Percentiles rank a stretch among this genome's conserved stretches.
Conservation (phyloP, 305 asterid genomes). For the Fraxinus nigra region DNA sequence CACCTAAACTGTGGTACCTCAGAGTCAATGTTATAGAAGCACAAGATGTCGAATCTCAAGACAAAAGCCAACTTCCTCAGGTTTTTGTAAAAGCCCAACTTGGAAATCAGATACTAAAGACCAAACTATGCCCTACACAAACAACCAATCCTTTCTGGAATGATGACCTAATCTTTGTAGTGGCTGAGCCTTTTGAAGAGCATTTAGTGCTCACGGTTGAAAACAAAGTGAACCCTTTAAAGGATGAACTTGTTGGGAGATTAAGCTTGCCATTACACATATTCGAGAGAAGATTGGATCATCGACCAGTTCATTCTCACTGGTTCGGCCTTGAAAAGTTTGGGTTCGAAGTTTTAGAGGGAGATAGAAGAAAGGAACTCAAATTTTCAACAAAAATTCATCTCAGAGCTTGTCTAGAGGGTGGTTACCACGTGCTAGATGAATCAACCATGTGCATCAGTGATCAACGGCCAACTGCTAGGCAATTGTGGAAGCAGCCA, state of each 20-base stretch:
- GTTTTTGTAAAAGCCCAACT: conserved; percentile 42
- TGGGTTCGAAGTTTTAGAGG: conserved; percentile 36
- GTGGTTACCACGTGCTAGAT: conserved; percentile 68
- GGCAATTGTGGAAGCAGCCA: conserved; percentile 55
- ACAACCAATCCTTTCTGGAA: conserved; percentile 60
- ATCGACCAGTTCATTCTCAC: conserved; percentile 42
- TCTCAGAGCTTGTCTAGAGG: conserved; percentile 54
- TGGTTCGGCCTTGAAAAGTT: conserved; percentile 55
- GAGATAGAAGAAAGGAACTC: conserved; percentile 37
- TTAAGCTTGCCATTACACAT: conserved; percentile 34
- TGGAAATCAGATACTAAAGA: conserved; percentile 39
- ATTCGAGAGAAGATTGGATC: conserved; percentile 50
- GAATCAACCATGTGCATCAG: conserved; percentile 57
- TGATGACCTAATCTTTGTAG: conserved; percentile 60
- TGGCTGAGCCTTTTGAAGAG: conserved; percentile 76
- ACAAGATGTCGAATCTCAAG: conserved; percentile 39
- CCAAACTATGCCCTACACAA: conserved; percentile 32
- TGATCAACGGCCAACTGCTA: conserved; percentile 60
- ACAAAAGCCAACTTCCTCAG: conserved; percentile 35
- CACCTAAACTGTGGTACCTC: conserved; percentile 58
- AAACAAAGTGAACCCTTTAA: conserved; percentile 31
- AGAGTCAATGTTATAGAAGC: conserved; percentile 54
- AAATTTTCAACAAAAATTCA: conserved; percentile 53
- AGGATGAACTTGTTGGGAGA: conserved; percentile 59
- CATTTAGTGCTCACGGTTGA: conserved; percentile 43